These are phyloP conservation scores for Neurospora sp. DNA, from an alignment of 2,329 filamentous ascomycete species.

Conservation along the genomic window DNA sequence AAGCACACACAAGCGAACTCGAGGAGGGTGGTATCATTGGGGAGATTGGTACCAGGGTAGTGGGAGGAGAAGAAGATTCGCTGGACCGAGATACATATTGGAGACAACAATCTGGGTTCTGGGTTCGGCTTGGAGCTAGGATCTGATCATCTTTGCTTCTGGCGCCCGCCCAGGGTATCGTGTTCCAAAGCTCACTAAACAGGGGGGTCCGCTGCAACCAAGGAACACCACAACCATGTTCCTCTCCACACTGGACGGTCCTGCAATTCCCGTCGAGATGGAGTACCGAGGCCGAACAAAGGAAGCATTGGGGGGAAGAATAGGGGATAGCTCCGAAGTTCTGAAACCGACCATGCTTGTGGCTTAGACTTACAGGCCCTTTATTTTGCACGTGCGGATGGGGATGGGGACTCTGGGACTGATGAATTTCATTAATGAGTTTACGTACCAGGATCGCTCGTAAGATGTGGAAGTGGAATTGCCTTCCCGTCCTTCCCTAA, in stretches of 20 bases:
- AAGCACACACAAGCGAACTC: neutral
- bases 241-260: neutral
- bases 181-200: neutral
- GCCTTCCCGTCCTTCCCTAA: neutral
- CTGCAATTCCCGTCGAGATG: neutral
- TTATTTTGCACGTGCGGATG: neutral
- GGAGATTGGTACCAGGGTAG: neutral
- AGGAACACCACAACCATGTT: neutral
- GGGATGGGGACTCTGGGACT: neutral
- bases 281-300: neutral
- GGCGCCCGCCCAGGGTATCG: neutral
- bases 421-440: neutral
- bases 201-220: neutral
- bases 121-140: neutral
- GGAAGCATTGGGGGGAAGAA: neutral
- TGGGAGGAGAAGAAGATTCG: neutral
- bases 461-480: neutral
- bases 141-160: neutral
- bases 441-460: neutral
- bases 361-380: neutral
- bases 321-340: neutral
- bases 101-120: neutral
- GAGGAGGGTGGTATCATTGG: neutral
- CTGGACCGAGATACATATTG: neutral
- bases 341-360: neutral